Conservation (phyloP, 257 asterid genomes). For the Marsdenia floribunda region DNA sequence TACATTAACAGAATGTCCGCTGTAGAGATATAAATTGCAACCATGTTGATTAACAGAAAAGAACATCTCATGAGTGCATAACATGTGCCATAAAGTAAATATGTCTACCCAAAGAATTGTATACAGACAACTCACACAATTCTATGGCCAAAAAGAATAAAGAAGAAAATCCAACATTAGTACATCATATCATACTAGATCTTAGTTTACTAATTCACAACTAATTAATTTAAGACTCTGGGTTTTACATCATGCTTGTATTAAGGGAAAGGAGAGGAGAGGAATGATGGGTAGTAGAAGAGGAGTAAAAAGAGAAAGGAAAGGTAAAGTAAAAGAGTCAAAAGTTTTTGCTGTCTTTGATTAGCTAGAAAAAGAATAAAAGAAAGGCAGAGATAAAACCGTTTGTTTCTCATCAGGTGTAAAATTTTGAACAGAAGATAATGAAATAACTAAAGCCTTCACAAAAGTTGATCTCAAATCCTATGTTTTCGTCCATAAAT, state of each 20-base stretch:
- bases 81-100: not conserved
- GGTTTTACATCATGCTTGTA: not conserved
- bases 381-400: not conserved
- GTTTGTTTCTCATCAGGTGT: not conserved
- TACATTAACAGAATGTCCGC: constrained; percentile 11
- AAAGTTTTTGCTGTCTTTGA: not conserved
- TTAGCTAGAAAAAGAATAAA: not conserved
- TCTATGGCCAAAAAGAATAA: not conserved
- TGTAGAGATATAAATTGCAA: constrained; percentile 10
- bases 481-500: not conserved
- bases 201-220: not conserved
- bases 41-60: not conserved
- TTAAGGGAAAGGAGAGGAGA: not conserved
- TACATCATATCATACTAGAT: not conserved
- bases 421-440: not conserved
- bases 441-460: not conserved
- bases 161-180: not conserved
- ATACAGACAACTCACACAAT: not conserved
- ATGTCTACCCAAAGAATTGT: not conserved
- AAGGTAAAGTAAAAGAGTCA: not conserved
- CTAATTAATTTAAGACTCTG: not conserved
- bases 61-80: not conserved
- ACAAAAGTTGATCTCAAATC: not conserved
- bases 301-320: not conserved
- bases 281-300: not conserved